Conservation (phyloP, 805 yeast species). For the Saccharomycodes ludwigii region DNA sequence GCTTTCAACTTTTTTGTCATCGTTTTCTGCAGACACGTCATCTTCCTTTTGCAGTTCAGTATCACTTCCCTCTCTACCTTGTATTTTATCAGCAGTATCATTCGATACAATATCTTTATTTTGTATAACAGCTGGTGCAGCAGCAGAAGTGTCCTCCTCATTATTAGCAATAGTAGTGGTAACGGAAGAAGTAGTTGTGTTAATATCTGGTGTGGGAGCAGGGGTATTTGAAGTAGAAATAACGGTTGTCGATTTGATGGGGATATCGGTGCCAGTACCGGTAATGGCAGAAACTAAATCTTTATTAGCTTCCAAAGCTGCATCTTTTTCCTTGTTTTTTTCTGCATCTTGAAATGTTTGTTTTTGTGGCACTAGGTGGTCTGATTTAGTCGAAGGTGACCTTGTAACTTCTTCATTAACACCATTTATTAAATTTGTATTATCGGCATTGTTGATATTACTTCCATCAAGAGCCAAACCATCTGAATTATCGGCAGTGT, state of each 20-base stretch:
- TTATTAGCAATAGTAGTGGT: slow-evolving; percentile 5
- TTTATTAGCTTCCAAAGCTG: slow-evolving; percentile 4
- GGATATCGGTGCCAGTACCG: too few relatives aligned
- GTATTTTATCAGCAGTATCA: slow-evolving; percentile 7
- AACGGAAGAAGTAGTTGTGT: slow-evolving; percentile 6
- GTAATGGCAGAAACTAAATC: neutral
- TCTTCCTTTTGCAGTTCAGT: slow-evolving; percentile 1
- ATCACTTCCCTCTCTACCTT: slow-evolving; percentile 6
- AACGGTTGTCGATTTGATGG: too few relatives aligned
- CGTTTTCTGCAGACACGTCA: slow-evolving; percentile 3
- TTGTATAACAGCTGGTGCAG: neutral
- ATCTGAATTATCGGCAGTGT: too few relatives aligned
- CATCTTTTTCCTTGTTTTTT: neutral
- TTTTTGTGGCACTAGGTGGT: too few relatives aligned
- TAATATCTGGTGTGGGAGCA: slow-evolving; percentile 2
- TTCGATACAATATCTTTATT: neutral
- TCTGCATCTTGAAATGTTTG: neutral
- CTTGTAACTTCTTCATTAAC: too few relatives aligned
- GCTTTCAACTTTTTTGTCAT: neutral
- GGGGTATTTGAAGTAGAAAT: neutral
- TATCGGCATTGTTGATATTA: too few relatives aligned
- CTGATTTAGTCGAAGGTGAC: too few relatives aligned
- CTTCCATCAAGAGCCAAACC: too few relatives aligned
- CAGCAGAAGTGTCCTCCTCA: neutral
- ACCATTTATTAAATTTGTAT: too few relatives aligned